phyloP scores from a whole-genome alignment of 768 basidiomycete genomes.

The Xerocomus spinulosus region DNA sequence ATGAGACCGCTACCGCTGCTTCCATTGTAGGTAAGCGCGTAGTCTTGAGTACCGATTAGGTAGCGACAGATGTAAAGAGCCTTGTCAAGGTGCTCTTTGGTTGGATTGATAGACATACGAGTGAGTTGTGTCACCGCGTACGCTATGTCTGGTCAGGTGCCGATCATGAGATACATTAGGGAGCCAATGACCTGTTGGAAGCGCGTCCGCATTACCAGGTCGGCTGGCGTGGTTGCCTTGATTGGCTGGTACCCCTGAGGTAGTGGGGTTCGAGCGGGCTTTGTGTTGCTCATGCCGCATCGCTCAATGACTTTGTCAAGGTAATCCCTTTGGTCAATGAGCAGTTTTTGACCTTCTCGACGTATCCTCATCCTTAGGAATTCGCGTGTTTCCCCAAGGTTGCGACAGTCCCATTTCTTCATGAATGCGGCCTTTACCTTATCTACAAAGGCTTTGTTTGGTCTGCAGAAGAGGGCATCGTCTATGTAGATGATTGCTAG shows the following conservation, averaged over 20 bases:
- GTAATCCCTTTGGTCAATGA: slow-evolving; percentile 11
- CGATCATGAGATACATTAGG: slow-evolving; percentile 27
- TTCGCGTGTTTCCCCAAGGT: no score
- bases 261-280: slow-evolving; percentile 9
- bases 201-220: neutral
- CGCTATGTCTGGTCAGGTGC: slow-evolving; percentile 30
- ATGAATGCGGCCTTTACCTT: no score
- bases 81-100: neutral
- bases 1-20: neutral
- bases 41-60: neutral
- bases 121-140: slow-evolving; percentile 27
- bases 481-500: no score
- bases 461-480: no score
- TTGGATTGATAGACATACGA: slow-evolving; percentile 7
- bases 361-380: neutral
- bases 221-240: neutral
- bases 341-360: neutral
- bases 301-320: slow-evolving; percentile 9
- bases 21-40: neutral
- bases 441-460: no score
- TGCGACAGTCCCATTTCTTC: no score
- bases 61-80: neutral
- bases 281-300: slow-evolving; percentile 10
- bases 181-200: slow-evolving; percentile 13
- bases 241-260: slow-evolving; percentile 6